Evolutionary conservation across 768 basidiomycete species (phyloP).

Genomic region (Suillus variegatus): DNA sequence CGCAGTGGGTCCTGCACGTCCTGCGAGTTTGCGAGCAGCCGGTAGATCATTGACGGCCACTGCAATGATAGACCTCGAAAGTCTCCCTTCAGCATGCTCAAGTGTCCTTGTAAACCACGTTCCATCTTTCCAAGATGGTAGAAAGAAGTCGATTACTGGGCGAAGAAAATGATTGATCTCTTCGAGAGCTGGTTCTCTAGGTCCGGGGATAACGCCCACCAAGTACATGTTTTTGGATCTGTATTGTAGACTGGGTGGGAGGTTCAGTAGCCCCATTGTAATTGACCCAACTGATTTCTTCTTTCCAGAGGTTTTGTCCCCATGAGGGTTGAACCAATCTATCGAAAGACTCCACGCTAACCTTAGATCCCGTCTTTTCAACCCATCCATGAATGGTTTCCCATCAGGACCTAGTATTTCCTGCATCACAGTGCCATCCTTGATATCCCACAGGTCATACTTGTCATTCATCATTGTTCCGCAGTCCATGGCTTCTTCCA

Average conservation of each 20-base stretch:
- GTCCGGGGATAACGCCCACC: constrained; percentile 42
- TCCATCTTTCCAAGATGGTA: constrained; percentile 36
- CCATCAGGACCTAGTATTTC: constrained; percentile 27
- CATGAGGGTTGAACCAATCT: constrained; percentile 40
- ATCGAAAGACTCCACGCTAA: constrained; percentile 33
- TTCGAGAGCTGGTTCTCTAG: constrained; percentile 33
- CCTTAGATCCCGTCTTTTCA: background rate
- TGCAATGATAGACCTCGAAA: constrained; percentile 29
- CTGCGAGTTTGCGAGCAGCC: too few relatives aligned
- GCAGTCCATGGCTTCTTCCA: constrained; percentile 30
- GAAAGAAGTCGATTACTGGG: constrained; percentile 29
- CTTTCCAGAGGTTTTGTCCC: constrained; percentile 34
- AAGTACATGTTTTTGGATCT: constrained; percentile 41
- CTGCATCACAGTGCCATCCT: constrained; percentile 25
- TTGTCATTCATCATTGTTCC: constrained; percentile 5
- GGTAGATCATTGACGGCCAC: too few relatives aligned
- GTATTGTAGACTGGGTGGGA: constrained; percentile 34
- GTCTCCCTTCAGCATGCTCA: constrained; percentile 20
- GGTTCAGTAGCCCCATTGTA: constrained; percentile 25
- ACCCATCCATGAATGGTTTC: constrained; percentile 19
- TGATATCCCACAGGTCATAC: constrained; percentile 24
- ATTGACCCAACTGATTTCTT: constrained; percentile 20
- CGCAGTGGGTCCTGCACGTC: too few relatives aligned
- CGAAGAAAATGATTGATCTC: constrained; percentile 39
- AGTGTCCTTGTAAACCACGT: constrained; percentile 26